phyloP scores from a whole-genome alignment of 78 protist species.

The Paulinella micropora region DNA sequence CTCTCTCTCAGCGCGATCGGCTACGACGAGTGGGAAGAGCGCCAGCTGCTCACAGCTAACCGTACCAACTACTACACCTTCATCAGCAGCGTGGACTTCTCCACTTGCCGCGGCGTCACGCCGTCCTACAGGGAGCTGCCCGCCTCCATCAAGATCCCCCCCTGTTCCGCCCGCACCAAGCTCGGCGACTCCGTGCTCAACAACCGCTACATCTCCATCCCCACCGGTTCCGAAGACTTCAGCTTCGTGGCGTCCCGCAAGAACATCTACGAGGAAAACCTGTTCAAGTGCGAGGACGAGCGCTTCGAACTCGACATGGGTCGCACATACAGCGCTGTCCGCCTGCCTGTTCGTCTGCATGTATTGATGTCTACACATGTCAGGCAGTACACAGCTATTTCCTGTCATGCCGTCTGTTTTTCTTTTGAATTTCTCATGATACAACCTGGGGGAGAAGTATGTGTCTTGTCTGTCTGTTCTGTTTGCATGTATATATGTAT shows the following conservation, averaged over 20 bases:
- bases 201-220: constrained; percentile 6
- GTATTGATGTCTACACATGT: too few species aligned
- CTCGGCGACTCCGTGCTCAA: constrained; percentile 6
- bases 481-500: too few species aligned
- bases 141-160: neutral
- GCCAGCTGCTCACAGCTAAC: neutral
- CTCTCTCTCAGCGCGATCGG: too few species aligned
- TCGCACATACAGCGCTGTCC: too few species aligned
- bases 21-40: neutral
- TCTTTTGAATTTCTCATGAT: too few species aligned
- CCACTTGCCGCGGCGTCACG: too few species aligned
- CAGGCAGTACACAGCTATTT: too few species aligned
- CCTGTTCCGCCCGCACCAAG: neutral
- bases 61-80: constrained; percentile 10
- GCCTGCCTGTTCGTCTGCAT: too few species aligned
- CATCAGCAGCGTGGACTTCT: too few species aligned
- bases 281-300: constrained; percentile 51
- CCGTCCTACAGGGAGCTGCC: neutral
- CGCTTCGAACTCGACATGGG: constrained; percentile 66
- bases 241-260: neutral
- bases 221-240: constrained; percentile 4
- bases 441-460: too few species aligned
- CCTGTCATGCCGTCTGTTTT: too few species aligned
- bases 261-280: constrained; percentile 2
- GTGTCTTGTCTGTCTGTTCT: too few species aligned